These are phyloP conservation scores for Cicer chorassanicum DNA, from an alignment of 306 rosid species.

Conservation along the genomic window DNA sequence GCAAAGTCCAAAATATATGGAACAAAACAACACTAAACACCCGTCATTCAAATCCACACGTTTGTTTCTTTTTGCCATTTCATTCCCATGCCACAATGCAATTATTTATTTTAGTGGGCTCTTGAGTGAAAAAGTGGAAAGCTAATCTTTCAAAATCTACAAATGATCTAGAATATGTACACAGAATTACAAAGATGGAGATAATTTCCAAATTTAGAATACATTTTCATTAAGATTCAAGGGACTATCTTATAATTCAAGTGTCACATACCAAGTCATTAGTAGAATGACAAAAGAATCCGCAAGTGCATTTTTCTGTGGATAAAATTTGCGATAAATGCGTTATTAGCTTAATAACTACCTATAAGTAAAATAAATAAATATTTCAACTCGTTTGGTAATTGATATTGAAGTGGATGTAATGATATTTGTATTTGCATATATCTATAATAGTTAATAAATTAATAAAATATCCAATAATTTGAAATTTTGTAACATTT, in stretches of 20 bases:
- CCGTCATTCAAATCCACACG: background rate
- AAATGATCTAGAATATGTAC: background rate
- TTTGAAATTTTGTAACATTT: too few relatives aligned
- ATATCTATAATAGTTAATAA: too few relatives aligned
- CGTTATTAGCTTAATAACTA: too few relatives aligned
- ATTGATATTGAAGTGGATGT: too few relatives aligned
- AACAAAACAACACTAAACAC: constrained; percentile 18
- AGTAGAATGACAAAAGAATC: too few relatives aligned
- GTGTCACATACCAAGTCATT: background rate
- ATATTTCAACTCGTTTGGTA: too few relatives aligned
- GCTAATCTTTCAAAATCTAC: background rate
- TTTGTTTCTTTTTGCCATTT: constrained; percentile 24
- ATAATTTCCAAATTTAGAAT: background rate
- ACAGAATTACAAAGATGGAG: background rate
- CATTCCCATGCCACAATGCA: constrained; percentile 16
- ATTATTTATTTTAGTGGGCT: background rate
- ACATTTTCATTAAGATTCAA: background rate
- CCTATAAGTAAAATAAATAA: too few relatives aligned
- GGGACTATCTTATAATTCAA: constrained; percentile 27
- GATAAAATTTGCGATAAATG: too few relatives aligned
- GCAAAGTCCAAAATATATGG: constrained; percentile 20
- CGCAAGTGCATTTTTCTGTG: too few relatives aligned
- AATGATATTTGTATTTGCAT: too few relatives aligned
- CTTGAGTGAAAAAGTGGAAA: background rate
- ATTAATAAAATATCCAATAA: too few relatives aligned